phyloP scores from a whole-genome alignment of 2,329 filamentous ascomycete species.

The Kalmusia sp. region DNA sequence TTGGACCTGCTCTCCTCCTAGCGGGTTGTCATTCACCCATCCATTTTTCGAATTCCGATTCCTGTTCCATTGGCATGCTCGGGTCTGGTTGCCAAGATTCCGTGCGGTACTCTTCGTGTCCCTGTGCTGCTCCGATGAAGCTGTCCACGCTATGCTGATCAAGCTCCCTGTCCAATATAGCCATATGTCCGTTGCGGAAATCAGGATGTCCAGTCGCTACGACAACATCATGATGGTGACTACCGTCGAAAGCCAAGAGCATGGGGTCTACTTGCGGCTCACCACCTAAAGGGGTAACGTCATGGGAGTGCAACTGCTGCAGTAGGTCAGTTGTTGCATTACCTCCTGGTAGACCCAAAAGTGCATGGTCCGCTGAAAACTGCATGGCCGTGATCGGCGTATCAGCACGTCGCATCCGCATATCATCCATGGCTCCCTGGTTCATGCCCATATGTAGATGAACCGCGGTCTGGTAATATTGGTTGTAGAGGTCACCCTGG shows the following conservation, averaged over 20 bases:
- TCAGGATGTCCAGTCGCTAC: constrained; percentile 28
- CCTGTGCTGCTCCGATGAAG: constrained; percentile 27
- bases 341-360: constrained; percentile 50
- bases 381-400: constrained; percentile 33
- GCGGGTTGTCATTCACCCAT: constrained; percentile 38
- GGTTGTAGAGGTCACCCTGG: constrained; percentile 52
- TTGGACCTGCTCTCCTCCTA: no score
- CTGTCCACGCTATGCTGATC: constrained; percentile 37
- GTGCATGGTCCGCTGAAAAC: constrained; percentile 37
- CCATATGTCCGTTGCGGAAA: constrained; percentile 41
- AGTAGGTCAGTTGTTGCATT: constrained; percentile 47
- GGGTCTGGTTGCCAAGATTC: constrained; percentile 48
- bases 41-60: constrained; percentile 57
- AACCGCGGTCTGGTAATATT: constrained; percentile 60
- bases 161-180: constrained; percentile 37
- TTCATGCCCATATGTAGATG: constrained; percentile 47
- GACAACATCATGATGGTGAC: constrained; percentile 28
- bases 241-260: constrained; percentile 46
- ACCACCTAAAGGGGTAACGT: constrained; percentile 38
- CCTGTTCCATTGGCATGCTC: constrained; percentile 47
- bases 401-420: constrained; percentile 53
- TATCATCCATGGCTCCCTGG: constrained; percentile 37
- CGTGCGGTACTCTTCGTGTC: constrained; percentile 33
- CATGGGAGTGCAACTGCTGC: constrained; percentile 38
- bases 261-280: constrained; percentile 51